Base-by-base conservation (phyloP, 805 yeast genomes). In the Barnettozyma salicaria region DNA sequence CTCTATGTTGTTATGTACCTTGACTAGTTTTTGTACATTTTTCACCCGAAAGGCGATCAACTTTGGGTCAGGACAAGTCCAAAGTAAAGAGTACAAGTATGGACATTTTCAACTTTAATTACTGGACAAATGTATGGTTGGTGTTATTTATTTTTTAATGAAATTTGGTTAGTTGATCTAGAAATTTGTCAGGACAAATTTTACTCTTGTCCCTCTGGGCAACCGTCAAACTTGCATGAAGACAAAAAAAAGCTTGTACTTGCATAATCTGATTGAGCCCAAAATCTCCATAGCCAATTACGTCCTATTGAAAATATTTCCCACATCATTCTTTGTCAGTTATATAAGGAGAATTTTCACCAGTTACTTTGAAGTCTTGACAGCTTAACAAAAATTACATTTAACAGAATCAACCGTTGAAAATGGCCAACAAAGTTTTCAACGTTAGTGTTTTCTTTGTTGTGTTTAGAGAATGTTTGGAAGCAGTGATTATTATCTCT, bases 381-480 rank as follows among this genome's bases (percentile, higher is more conserved):
- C 25, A n/a, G n/a, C n/a, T n/a, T n/a, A n/a, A n/a, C n/a, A n/a
- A n/a, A 9, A 9, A 12, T 22, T 9, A 9, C 25, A 22, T 17
- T 11, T 21, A 16, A 9, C 19, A 19, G 16, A 19, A 17, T n/a
- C 16, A 11, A 32, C n/a, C n/a, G 19, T 30, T 31, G 30, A 30
- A 25, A 19, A 26, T 34, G 29, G 22, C 38, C 25, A 27, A 20
- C 24, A 47, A 46, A 13, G 55, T 52, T 29, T 52, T 52, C 42
- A 52, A 63, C 54, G 71, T 66, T 37, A 63, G 69, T 12, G 80
- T 88, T 44, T 88, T 87, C 70, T 86, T 88, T 64, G 81, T 89
- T 49, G 92, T 88, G 41, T 81, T 90, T 61, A 82, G 98, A 71
- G 98, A 90, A 67, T 69, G 94, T 36, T 68, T 90, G 46, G 98